Evolutionary conservation across 805 yeast species (phyloP).

Genomic region (Danielia reshetovae): DNA sequence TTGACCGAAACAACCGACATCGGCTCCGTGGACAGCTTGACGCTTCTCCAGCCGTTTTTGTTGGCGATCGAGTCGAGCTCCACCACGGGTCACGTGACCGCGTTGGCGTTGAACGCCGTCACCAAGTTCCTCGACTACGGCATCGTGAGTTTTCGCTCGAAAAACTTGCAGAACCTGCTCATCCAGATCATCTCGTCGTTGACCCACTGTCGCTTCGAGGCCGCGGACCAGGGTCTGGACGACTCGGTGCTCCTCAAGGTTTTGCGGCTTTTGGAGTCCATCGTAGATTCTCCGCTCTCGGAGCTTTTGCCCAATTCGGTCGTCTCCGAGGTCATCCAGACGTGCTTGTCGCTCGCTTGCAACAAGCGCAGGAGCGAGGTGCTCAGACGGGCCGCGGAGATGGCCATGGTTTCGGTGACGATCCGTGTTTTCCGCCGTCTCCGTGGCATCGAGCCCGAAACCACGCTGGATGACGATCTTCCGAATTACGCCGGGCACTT

Average conservation of each 20-base stretch:
- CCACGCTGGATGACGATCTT: slow-evolving; percentile 33
- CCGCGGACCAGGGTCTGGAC: slow-evolving; percentile 87
- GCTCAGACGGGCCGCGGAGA: slow-evolving; percentile 82
- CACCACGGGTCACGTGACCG: slow-evolving; percentile 83
- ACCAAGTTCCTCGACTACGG: slow-evolving; percentile 68
- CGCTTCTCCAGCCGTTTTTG: slow-evolving; percentile 82
- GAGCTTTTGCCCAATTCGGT: slow-evolving; percentile 72
- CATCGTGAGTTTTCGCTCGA: slow-evolving; percentile 54
- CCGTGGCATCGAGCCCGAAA: slow-evolving; percentile 47
- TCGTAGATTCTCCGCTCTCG: slow-evolving; percentile 64
- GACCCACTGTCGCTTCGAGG: slow-evolving; percentile 94
- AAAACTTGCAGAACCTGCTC: slow-evolving; percentile 53
- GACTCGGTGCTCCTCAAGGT: slow-evolving; percentile 88
- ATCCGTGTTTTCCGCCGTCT: slow-evolving; percentile 63
- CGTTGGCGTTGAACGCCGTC: slow-evolving; percentile 72
- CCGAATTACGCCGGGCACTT: slow-evolving; percentile 47
- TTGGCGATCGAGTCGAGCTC: slow-evolving; percentile 77
- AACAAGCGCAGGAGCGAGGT: slow-evolving; percentile 90
- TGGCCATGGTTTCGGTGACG: slow-evolving; percentile 68
- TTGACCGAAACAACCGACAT: slow-evolving; percentile 52
- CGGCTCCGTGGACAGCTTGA: slow-evolving; percentile 60
- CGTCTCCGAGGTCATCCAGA: slow-evolving; percentile 83
- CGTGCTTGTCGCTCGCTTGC: slow-evolving; percentile 87
- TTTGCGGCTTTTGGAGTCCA: slow-evolving; percentile 61
- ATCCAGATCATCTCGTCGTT: slow-evolving; percentile 69